Evolutionary conservation across 2,329 filamentous ascomycete genomes (phyloP), one percentile per base, ranked within the genome.

Genomic region (Gnomoniopsis sp.): DNA sequence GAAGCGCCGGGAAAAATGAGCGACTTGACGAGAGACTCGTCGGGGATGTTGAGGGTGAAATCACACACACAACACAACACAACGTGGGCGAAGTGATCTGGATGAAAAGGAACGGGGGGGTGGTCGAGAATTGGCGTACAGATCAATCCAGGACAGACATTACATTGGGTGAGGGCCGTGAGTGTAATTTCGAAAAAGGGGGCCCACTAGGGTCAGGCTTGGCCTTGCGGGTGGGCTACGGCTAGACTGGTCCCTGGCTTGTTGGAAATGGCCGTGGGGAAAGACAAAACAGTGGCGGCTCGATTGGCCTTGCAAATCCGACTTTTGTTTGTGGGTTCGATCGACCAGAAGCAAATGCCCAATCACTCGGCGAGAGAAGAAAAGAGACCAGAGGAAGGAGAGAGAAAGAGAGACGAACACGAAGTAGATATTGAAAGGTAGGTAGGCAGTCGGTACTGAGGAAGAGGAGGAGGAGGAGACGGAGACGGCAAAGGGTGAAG

Each of bases 1-100:
- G 65, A 65, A 62, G 62, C 58, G 60, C 56, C 55, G 64, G n/a
- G 62, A 63, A 67, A 77, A 78, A 77, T 62, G 77, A 79, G 77
- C 68, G 77, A 75, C 74, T 74, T 70, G 76, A 78, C 76, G 75
- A 75, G 69, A 73, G 72, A 66, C 57, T 76, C 74, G 76, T 76
- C 75, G 66, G 70, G n/a, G 69, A 63, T 59, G 62, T 56, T 36
- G 53, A 14, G 53, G 53, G 48, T 33, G 41, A 30, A 46, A 53
- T 54, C 58, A 59, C 55, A 30, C 8, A 30, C 26, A 30, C 26
- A 30, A 30, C 26, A 30, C 26, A 52, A 62, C 64, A 58, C 62
- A 61, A 65, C 54, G 59, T 19, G 48, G 49, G 38, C 59, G 61
- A 61, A 41, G 50, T 49, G 53, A 51, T 59, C 50, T 59, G 50